Conservation (phyloP, 768 basidiomycete species). For the Boletus edulis region DNA sequence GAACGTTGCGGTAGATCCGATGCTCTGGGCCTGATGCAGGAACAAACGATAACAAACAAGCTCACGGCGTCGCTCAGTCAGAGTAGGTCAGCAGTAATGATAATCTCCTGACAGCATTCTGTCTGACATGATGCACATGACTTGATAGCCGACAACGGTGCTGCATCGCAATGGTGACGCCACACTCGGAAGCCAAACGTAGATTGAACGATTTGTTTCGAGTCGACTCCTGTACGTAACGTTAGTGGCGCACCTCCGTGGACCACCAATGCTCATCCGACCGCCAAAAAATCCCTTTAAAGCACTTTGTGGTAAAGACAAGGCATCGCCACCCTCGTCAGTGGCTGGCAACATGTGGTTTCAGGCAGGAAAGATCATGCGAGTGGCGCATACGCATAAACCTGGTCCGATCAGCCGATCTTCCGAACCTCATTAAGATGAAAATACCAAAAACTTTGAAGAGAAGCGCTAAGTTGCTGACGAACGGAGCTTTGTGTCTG, state of each 20-base stretch:
- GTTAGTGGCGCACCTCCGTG: conserved; percentile 18
- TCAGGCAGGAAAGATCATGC: conserved; percentile 13
- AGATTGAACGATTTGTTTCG: conserved; percentile 3
- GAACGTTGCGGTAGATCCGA: background rate
- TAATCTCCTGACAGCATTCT: conserved; percentile 8
- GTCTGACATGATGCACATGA: too few species aligned
- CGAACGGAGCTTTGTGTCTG: background rate
- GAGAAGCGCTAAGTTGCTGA: background rate
- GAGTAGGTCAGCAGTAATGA: background rate
- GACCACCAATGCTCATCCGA: background rate
- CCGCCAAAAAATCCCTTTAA: background rate
- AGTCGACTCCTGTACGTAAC: conserved; percentile 16
- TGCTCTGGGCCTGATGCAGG: background rate
- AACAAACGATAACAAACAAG: background rate
- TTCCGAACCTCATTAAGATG: conserved; percentile 5
- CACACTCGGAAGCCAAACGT: conserved; percentile 1
- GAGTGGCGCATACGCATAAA: conserved; percentile 16
- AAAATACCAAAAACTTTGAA: conserved; percentile 10
- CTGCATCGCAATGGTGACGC: conserved; percentile 9
- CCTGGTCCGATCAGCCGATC: conserved; percentile 3
- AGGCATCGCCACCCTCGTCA: conserved; percentile 16
- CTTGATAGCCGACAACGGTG: background rate
- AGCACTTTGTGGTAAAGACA: conserved; percentile 8
- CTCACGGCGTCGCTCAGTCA: background rate
- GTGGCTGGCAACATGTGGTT: conserved; percentile 24